Evolutionary conservation across 768 basidiomycete species (phyloP).

Genomic region (Trametes elegans): DNA sequence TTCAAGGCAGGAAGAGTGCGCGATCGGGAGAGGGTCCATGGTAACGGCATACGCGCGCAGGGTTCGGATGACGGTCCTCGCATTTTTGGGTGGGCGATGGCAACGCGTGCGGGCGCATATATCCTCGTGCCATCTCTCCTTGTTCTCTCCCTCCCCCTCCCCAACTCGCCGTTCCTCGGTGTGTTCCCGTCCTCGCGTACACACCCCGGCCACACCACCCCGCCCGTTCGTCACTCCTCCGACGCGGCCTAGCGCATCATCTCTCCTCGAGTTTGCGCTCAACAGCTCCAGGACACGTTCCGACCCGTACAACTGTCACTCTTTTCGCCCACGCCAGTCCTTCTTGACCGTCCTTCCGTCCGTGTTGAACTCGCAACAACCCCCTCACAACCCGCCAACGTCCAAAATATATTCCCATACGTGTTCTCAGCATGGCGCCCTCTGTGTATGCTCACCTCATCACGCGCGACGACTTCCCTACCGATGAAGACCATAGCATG

Average conservation of each 20-base stretch:
- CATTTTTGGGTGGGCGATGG: conserved; percentile 3
- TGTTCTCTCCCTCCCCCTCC: background rate
- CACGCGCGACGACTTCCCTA: conserved; percentile 3
- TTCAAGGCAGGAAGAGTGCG: too few relatives aligned
- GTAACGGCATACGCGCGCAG: conserved; percentile 5
- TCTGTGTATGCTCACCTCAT: background rate
- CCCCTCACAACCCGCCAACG: background rate
- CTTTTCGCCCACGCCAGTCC: conserved; percentile 2
- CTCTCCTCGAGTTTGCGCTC: background rate
- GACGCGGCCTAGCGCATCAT: background rate
- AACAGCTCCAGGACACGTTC: background rate
- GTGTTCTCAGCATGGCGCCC: conserved; percentile 32
- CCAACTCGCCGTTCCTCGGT: background rate
- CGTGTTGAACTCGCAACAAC: background rate
- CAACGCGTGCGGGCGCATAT: conserved; percentile 1
- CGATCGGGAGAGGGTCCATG: conserved; percentile 6
- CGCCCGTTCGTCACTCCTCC: background rate
- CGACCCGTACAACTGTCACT: conserved; percentile 7
- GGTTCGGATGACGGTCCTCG: background rate
- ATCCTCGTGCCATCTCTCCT: background rate
- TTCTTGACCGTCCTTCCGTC: background rate
- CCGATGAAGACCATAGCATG: conserved; percentile 16
- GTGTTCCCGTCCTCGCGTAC: background rate
- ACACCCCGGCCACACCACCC: background rate
- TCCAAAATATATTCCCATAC: background rate